Evolutionary conservation across 495 filamentous ascomycete genomes (phyloP), one percentile per base, ranked within the genome.

Genomic region (Talaromyces thailandensis): DNA sequence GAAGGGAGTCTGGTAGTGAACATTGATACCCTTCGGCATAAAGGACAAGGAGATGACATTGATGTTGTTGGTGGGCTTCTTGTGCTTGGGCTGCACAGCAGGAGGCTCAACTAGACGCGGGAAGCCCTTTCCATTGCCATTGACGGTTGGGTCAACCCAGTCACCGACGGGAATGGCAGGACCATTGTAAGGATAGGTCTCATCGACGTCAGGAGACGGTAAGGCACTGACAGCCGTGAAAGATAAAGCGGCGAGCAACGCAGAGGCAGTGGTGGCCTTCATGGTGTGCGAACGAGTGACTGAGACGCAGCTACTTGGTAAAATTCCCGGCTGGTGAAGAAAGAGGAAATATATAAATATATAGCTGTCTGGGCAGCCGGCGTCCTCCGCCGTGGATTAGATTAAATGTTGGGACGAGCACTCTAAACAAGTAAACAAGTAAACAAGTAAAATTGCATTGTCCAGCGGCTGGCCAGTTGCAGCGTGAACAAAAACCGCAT

Each of bases 1-100:
- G 61, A 81, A 83, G 8, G 80, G 79, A 9, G 80, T 83, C 69
- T 83, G 80, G 67, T 76, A 83, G 68, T 82, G 80, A 62, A 82
- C 73, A 64, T 78, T 79, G 62, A 82, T 75, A 24, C 80, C 80
- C 43, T 73, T 66, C 0, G 79, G 79, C 18, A 82, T 28, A 63
- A 81, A 83, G 3, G 79, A 75, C 57, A 79, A 51, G 16, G 75
- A 74, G 62, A 83, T 81, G 55, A 83, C 79, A 66, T 83, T 82
- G 67, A 83, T 68, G 62, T 83, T 83, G 73, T 83, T 83, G 51
- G 67, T 75, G 26, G 78, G 76, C 51, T 76, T 71, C 14, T 62
- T 52, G 1, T 62, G 65, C 18, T 65, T 65, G 2, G 80, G 80
- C 65, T 73, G 75, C 24, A 83, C 79, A 21, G 80, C 80, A n/a